A percentile compares a stretch with the other conserved stretches of the same genome.
Conservation (phyloP, 192 early-diverging fungal species). For the Helicostylum pulchrum region DNA sequence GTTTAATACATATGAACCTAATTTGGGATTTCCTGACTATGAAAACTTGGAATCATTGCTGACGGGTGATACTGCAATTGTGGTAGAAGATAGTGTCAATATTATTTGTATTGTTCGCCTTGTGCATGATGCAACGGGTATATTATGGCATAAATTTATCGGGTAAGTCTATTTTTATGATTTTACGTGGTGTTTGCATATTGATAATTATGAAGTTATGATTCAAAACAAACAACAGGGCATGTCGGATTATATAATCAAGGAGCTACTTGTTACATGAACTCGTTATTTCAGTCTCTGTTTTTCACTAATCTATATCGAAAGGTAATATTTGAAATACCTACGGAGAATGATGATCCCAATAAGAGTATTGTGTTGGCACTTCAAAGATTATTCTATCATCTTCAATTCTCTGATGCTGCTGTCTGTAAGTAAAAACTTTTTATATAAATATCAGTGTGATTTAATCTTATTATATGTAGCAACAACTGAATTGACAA, state of each 20-base stretch:
- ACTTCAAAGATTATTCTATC: constrained; percentile 93
- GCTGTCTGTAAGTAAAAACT: constrained; percentile 63
- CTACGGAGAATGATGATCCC: constrained; percentile 86
- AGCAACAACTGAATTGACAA: constrained; percentile 87
- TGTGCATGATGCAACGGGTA: constrained; percentile 84
- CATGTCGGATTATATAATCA: constrained; percentile 95
- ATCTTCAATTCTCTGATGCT: constrained; percentile 68
- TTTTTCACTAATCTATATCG: constrained; percentile 96
- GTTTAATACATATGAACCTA: constrained; percentile 73
- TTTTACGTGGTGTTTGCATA: too few species aligned
- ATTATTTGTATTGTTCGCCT: constrained; percentile 72
- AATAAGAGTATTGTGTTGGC: constrained; percentile 81
- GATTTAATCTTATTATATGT: background rate
- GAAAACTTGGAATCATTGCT: constrained; percentile 51
- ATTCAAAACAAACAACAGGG: constrained; percentile 85
- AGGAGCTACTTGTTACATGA: constrained; percentile 99
- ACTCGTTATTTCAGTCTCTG: constrained; percentile 94
- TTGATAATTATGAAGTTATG: constrained; percentile 55
- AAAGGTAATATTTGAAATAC: constrained; percentile 88
- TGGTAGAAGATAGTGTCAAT: constrained; percentile 61
- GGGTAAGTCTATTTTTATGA: constrained; percentile 47
- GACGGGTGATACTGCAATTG: constrained; percentile 24
- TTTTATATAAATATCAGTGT: background rate
- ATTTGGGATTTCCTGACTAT: constrained; percentile 94
- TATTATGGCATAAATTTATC: constrained; percentile 92